Conservation (phyloP, 176 grass and related monocot genomes). For the Eragrostis nindensis region DNA sequence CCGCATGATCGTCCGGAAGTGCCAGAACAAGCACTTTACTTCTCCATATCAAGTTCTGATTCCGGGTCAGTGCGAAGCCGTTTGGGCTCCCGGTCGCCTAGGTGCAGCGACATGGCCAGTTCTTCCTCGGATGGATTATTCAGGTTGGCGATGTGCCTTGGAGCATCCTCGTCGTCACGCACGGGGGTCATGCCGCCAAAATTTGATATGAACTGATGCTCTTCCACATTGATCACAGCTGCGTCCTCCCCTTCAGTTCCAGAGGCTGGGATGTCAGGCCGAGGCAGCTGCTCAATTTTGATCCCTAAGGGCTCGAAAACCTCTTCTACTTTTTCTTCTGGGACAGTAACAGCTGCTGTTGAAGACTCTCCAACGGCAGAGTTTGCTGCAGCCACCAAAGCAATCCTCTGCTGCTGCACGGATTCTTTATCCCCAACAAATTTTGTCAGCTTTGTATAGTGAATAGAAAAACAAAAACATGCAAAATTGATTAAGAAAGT, state of each 20-base stretch:
- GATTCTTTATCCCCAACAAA: conserved; percentile 60
- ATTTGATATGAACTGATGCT: conserved; percentile 91
- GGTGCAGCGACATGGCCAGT: conserved; percentile 70
- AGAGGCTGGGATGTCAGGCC: conserved; percentile 39
- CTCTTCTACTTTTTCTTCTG: conserved; percentile 64
- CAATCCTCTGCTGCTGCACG: conserved; percentile 77
- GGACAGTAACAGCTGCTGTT: conserved; percentile 27
- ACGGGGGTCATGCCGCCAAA: conserved; percentile 61
- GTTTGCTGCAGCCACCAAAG: conserved; percentile 54
- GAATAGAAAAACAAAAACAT: conserved; percentile 5
- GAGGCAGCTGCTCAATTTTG: conserved; percentile 70
- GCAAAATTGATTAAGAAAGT: too few species aligned
- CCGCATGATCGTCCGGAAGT: background rate
- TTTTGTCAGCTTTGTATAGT: conserved; percentile 30
- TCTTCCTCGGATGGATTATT: conserved; percentile 85
- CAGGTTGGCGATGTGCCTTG: conserved; percentile 59
- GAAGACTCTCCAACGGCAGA: conserved; percentile 71
- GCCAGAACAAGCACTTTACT: conserved; percentile 38
- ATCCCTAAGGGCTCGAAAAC: conserved; percentile 77
- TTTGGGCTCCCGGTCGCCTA: conserved; percentile 84
- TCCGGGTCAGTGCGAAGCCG: conserved; percentile 49
- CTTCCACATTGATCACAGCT: conserved; percentile 62
- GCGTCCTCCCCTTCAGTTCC: conserved; percentile 64
- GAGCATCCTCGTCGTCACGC: conserved; percentile 46
- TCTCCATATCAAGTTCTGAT: conserved; percentile 57